Base-by-base conservation (phyloP, 768 basidiomycete genomes). In the Leccinum longicurvipes region DNA sequence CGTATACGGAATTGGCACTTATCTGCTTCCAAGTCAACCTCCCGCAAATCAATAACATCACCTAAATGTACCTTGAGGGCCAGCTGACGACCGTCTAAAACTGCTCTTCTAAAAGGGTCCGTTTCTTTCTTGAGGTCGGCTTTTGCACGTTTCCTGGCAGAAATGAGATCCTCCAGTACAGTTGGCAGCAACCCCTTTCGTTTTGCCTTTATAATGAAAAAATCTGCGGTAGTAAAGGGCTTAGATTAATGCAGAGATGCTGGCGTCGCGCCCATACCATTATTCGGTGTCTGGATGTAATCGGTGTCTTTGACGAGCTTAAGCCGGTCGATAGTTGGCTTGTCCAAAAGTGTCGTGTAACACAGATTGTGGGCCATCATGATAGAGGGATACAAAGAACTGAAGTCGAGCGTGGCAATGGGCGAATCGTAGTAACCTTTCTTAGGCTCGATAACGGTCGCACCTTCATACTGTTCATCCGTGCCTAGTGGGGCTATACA, bases 351-450 rank as follows among this genome's bases (percentile, higher is more conserved):
- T 0, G 97, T 98, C 0, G 97, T 98, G 67, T 98, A 99, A 71
- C 97, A 99, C 1, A 99, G 76, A 68, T 99, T 99, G 73, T 99
- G 97, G 3, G 96, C 97, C 95, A 98, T 98, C 97, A 99, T 99
- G 74, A 99, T 98, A 0, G 97, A 98, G 4, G 97, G 97, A 72
- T 99, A 99, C 58, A 99, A 80, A 2, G 95, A 98, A 56, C 93
- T 94, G 75, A 99, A 99, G 81, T 99, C 97, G 47, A 99, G 83
- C 0, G 97, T 98, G 12, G 97, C 95, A 65, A 99, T 98, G 2
- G 97, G 97, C 0, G 86, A 83, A 67, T 97, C 93, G 68, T 98
- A 99, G 72, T 93, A 99, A 0, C 96, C 97, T 67, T 87, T 93
- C 70, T 82, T 86, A 4, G 97, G 97, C 67, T 99, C 97, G 62